phyloP scores from a whole-genome alignment of 225 moss, liverwort and hornwort species.

The Marchantia polymorpha region DNA sequence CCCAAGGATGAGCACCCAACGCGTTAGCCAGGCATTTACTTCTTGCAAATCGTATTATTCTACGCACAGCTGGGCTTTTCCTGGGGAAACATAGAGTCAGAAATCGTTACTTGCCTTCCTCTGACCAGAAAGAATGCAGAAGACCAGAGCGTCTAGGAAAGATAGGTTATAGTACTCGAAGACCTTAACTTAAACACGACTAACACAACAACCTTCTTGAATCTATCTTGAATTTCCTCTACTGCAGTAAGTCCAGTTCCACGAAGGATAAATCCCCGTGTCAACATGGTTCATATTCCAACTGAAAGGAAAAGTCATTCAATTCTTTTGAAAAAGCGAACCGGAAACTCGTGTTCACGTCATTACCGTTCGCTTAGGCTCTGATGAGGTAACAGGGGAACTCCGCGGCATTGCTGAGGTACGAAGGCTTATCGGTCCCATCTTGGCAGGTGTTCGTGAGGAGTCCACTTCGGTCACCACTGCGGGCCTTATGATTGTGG shows the following conservation, averaged over 20 bases:
- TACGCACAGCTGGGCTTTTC: background rate
- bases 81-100: background rate
- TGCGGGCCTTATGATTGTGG: slow-evolving; percentile 67
- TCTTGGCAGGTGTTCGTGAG: slow-evolving; percentile 70
- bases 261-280: too few relatives aligned
- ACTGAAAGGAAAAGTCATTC: background rate
- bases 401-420: slow-evolving; percentile 88
- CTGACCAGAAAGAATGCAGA: background rate
- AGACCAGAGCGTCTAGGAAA: background rate
- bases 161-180: too few relatives aligned
- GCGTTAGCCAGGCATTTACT: background rate
- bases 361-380: slow-evolving; percentile 91
- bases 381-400: slow-evolving; percentile 80
- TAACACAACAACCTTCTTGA: too few relatives aligned
- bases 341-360: background rate
- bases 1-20: slow-evolving; percentile 70
- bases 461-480: slow-evolving; percentile 78
- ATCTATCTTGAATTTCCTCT: too few relatives aligned
- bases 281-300: too few relatives aligned
- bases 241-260: too few relatives aligned
- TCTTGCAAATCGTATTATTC: background rate
- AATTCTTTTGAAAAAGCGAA: too few relatives aligned
- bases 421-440: slow-evolving; percentile 82
- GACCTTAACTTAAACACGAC: too few relatives aligned
- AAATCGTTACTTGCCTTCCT: background rate